A percentile compares a stretch with the other conserved stretches of the same genome.
phyloP scores from a whole-genome alignment of 1,284 basidiomycete genomes.

The Ganoderma lucidum region DNA sequence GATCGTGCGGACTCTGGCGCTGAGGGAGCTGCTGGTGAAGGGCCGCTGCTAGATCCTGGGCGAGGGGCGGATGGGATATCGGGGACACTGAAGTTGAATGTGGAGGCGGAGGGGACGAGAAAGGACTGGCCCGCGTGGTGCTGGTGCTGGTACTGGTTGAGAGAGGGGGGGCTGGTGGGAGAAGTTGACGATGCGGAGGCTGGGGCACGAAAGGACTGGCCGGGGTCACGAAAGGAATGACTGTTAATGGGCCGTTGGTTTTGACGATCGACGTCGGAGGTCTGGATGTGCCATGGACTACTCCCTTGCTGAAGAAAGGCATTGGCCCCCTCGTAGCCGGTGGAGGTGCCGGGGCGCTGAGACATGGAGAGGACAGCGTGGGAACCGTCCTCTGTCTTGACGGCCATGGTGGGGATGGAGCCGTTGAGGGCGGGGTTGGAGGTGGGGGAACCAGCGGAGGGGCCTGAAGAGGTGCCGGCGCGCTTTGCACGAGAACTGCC shows the following conservation, averaged over 20 bases:
- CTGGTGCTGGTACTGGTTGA: conserved; percentile 50
- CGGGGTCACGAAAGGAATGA: conserved; percentile 75
- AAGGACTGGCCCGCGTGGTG: conserved; percentile 68
- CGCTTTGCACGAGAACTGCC: conserved; percentile 54
- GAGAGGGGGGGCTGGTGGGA: conserved; percentile 46
- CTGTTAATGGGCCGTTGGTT: conserved; percentile 44
- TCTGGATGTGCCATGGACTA: conserved; percentile 46
- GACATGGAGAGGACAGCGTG: conserved; percentile 45
- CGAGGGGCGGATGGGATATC: conserved; percentile 49
- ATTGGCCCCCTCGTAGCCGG: conserved; percentile 70
- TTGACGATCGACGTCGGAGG: conserved; percentile 48
- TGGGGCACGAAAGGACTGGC: conserved; percentile 70
- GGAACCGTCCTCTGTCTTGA: conserved; percentile 63
- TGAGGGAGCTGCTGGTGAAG: conserved; percentile 51
- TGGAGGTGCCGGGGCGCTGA: conserved; percentile 70
- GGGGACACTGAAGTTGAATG: conserved; percentile 58
- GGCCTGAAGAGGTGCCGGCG: conserved; percentile 33
- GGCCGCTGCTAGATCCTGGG: conserved; percentile 56
- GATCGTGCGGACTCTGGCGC: conserved; percentile 50
- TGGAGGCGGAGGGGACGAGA: conserved; percentile 62
- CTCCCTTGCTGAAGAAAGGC: conserved; percentile 45
- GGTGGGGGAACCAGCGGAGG: conserved; percentile 33
- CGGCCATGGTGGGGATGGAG: conserved; percentile 45
- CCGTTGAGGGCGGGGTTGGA: conserved; percentile 30
- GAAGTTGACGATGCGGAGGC: conserved; percentile 52